Conservation (phyloP, 2,329 filamentous ascomycete genomes). For the Ophiostoma montium region DNA sequence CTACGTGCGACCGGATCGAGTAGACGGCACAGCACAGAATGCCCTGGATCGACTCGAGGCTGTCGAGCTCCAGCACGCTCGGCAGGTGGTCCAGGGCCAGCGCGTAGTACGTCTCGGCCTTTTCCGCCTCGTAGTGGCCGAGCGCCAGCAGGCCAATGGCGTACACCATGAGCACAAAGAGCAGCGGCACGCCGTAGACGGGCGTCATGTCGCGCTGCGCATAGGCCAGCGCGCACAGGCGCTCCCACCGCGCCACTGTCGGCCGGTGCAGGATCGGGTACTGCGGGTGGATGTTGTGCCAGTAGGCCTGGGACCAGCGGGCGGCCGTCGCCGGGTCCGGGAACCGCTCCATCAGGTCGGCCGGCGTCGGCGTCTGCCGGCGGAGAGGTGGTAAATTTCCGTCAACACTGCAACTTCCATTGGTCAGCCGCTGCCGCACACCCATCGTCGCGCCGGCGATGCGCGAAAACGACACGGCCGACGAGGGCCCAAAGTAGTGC, state of each 20-base stretch:
- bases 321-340: slow-evolving; percentile 10
- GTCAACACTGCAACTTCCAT: no score
- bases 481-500: slow-evolving; percentile 25
- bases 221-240: not conserved
- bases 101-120: not conserved
- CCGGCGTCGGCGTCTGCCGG: not conserved
- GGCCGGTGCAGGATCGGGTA: slow-evolving; percentile 22
- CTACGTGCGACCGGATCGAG: not conserved
- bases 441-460: slow-evolving; percentile 17
- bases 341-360: slow-evolving; percentile 4
- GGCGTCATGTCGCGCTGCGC: not conserved
- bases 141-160: not conserved
- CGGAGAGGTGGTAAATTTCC: no score
- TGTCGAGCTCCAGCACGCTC: not conserved
- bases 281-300: slow-evolving; percentile 21
- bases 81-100: slow-evolving; percentile 1
- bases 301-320: slow-evolving; percentile 17
- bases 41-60: slow-evolving; percentile 1
- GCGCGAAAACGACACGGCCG: slow-evolving; percentile 20
- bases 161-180: not conserved
- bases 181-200: not conserved
- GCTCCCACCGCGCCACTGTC: slow-evolving; percentile 10
- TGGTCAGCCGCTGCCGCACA: not conserved
- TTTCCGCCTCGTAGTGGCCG: not conserved
- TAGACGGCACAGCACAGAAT: slow-evolving; percentile 2